Evolutionary conservation across 352 stramenopile species (phyloP).

Genomic region (Lagenidium sp.): DNA sequence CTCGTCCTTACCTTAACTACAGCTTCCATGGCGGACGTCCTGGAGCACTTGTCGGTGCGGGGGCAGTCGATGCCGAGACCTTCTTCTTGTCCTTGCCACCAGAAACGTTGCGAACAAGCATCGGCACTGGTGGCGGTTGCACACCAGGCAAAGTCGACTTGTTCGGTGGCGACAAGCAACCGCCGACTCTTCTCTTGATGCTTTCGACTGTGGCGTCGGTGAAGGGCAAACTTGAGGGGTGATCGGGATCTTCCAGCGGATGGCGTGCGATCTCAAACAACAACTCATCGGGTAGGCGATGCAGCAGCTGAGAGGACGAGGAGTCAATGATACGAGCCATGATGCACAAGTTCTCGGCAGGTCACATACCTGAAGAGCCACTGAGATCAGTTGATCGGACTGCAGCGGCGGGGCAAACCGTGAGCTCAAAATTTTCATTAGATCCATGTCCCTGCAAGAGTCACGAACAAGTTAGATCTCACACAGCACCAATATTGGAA

Average conservation of each 20-base stretch:
- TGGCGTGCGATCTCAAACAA: slow-evolving; percentile 82
- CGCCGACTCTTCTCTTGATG: slow-evolving; percentile 27
- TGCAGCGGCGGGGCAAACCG: slow-evolving; percentile 74
- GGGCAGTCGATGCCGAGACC: no score
- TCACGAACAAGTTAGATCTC: slow-evolving; percentile 1
- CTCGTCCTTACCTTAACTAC: no score
- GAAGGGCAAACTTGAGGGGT: slow-evolving; percentile 39
- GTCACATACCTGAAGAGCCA: slow-evolving; percentile 51
- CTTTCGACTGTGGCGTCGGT: slow-evolving; percentile 35
- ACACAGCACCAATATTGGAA: background rate
- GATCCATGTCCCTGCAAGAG: slow-evolving; percentile 56
- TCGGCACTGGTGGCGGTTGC: background rate
- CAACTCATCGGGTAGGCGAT: slow-evolving; percentile 79
- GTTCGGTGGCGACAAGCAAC: no score
- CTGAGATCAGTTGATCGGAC: slow-evolving; percentile 76
- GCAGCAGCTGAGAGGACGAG: slow-evolving; percentile 36
- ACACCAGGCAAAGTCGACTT: background rate
- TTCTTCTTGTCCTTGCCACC: slow-evolving; percentile 4
- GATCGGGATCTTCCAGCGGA: slow-evolving; percentile 66
- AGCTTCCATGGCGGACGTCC: no score
- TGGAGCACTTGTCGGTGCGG: no score
- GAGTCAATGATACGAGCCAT: background rate
- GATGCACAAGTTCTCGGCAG: background rate
- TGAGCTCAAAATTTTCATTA: slow-evolving; percentile 86
- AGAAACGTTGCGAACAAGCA: slow-evolving; percentile 2